phyloP scores from a whole-genome alignment of 139 green algal species.

The Picochlorum sp. region DNA sequence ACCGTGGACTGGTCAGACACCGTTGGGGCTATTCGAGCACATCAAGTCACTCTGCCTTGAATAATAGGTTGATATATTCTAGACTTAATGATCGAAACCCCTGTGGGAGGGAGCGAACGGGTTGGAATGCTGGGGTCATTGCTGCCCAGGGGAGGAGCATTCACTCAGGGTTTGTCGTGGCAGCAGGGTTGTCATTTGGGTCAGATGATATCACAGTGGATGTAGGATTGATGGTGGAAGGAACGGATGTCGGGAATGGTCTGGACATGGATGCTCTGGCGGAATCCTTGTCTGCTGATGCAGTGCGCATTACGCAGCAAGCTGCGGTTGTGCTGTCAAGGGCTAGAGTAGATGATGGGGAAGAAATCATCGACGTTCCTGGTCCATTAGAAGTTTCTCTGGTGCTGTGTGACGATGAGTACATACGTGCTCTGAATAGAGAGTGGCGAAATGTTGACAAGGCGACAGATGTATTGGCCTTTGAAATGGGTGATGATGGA shows the following conservation, averaged over 20 bases:
- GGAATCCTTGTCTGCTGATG: constrained; percentile 31
- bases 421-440: constrained; percentile 76
- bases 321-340: constrained; percentile 8
- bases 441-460: constrained; percentile 60
- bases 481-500: constrained; percentile 51
- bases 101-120: too few species aligned
- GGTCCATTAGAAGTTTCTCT: constrained; percentile 61
- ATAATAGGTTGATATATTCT: too few species aligned
- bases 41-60: too few species aligned
- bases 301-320: constrained; percentile 15
- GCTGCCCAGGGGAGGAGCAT: too few species aligned
- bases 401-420: constrained; percentile 74
- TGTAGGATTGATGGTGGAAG: constrained; percentile 49
- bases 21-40: too few species aligned
- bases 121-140: too few species aligned
- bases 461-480: constrained; percentile 92
- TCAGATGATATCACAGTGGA: constrained; percentile 18
- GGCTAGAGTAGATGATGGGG: constrained; percentile 14
- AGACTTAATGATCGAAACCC: too few species aligned
- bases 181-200: not conserved
- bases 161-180: not conserved
- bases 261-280: constrained; percentile 30
- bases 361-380: constrained; percentile 9
- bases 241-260: constrained; percentile 26
- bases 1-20: too few species aligned